Percentiles rank a stretch among this genome's conserved stretches.
Conservation (phyloP, 1,139 yeast species). For the Diutina catenulata region DNA sequence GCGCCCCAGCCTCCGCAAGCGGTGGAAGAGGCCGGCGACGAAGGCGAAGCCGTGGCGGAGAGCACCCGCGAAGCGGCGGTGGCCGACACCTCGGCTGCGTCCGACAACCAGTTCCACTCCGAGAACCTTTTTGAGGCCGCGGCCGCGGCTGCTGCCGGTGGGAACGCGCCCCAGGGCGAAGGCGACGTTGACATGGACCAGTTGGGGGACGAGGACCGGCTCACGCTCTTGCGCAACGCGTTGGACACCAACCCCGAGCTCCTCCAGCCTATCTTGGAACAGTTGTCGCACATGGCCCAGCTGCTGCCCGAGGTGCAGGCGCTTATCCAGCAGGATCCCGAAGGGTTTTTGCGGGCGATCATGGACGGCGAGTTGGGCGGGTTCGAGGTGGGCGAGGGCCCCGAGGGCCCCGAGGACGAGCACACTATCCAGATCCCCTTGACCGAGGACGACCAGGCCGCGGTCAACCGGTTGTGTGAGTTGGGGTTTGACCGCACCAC, state of each 20-base stretch:
- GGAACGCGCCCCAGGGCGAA: constrained; percentile 10
- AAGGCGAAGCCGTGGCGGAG: constrained; percentile 10
- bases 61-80: constrained; percentile 12
- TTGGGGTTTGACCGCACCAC: constrained; percentile 83
- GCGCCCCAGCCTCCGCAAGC: constrained; percentile 15
- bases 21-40: constrained; percentile 12
- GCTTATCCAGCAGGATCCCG: constrained; percentile 75
- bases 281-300: constrained; percentile 45
- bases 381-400: constrained; percentile 23
- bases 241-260: constrained; percentile 83
- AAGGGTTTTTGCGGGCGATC: constrained; percentile 65
- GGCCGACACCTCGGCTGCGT: constrained; percentile 11
- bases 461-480: constrained; percentile 79
- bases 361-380: constrained; percentile 45
- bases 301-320: constrained; percentile 82
- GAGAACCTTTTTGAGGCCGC: constrained; percentile 15
- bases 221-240: constrained; percentile 63
- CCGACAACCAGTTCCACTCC: constrained; percentile 4
- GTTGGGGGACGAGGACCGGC: constrained; percentile 36
- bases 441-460: constrained; percentile 77
- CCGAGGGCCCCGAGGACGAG: constrained; percentile 21
- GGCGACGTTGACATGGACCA: constrained; percentile 13
- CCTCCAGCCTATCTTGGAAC: constrained; percentile 74
- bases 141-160: constrained; percentile 37
- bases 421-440: constrained; percentile 47